Conservation (phyloP, 352 stramenopile species). For the Ochromonadaceae sp. region DNA sequence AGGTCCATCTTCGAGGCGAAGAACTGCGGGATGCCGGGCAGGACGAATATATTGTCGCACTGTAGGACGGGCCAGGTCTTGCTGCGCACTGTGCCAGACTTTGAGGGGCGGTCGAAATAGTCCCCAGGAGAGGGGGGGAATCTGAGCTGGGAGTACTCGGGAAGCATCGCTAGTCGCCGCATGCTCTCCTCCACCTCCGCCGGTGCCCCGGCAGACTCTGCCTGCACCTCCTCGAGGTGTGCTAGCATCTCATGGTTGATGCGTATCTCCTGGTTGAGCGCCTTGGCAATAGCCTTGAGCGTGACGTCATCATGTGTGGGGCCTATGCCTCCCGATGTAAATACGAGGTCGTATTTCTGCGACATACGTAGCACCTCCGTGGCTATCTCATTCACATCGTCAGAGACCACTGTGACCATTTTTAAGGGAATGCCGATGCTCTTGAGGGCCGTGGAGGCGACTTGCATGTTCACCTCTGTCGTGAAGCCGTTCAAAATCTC, state of each 20-base stretch:
- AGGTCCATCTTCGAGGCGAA: slow-evolving; percentile 52
- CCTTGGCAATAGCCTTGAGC: slow-evolving; percentile 48
- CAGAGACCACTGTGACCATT: slow-evolving; percentile 45
- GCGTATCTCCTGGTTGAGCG: slow-evolving; percentile 39
- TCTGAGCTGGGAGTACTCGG: slow-evolving; percentile 39
- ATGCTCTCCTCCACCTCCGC: slow-evolving; percentile 30
- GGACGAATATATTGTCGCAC: slow-evolving; percentile 61
- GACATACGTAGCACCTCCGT: slow-evolving; percentile 34
- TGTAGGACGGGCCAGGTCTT: slow-evolving; percentile 54
- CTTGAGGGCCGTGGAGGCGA: slow-evolving; percentile 36
- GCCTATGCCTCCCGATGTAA: slow-evolving; percentile 52
- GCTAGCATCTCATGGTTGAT: slow-evolving; percentile 42
- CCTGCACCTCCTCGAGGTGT: slow-evolving; percentile 27
- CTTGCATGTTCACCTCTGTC: slow-evolving; percentile 42
- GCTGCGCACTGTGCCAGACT: not conserved
- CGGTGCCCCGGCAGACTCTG: not conserved
- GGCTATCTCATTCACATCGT: slow-evolving; percentile 43
- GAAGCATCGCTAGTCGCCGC: slow-evolving; percentile 41
- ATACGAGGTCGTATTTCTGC: slow-evolving; percentile 37
- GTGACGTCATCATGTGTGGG: slow-evolving; percentile 65
- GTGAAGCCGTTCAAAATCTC: slow-evolving; percentile 60
- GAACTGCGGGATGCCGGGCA: slow-evolving; percentile 52
- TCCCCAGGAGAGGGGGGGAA: slow-evolving; percentile 34
- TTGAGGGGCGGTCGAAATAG: not conserved
- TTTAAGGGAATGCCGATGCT: slow-evolving; percentile 39